Base-by-base conservation (phyloP, 1,284 basidiomycete species). In the Gastroboletus turbinatus region DNA sequence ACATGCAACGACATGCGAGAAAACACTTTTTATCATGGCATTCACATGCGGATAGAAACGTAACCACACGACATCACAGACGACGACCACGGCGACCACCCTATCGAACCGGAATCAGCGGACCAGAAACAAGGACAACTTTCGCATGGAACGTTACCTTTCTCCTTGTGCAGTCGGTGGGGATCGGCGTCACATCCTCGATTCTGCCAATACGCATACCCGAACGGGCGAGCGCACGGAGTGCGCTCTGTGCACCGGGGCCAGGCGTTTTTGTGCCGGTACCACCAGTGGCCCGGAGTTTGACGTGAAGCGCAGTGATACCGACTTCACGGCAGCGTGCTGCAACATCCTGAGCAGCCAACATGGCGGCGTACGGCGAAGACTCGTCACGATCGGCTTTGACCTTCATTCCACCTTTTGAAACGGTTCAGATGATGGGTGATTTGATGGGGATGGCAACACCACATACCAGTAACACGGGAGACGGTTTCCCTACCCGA, bases 331-430 rank as follows among this genome's bases (percentile, higher is more conserved):
- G 94, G 90, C 96, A 99, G 68, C 96, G 93, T 57, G 82, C 77
- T 61, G 96, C 96, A 67, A 95, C 94, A 73, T 98, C 96, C 82
- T 98, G 96, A 54, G 96, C 96, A 62, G 96, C 96, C 78, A 98
- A 84, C 96, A 99, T 98, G 74, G 97, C 97, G 62, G 96, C 97
- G 81, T 98, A 99, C 27, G 96, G 94, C 40, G 96, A 98, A 50
- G 96, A 98, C 82, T 99, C 96, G 81, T 99, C 96, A 80, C 97
- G 93, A 79, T 99, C 96, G 40, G 96, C 97, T 84, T 99, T 99
- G 82, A 99, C 96, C 83, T 99, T 99, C 97, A 99, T 99, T 64
- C 96, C 96, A 73, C 92, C 92, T 92, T 60, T 51, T 49, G 2
- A 38, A 21, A 19, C 1, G 10, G 19, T n/a, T 57, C n/a, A 55